Conservation (phyloP, 257 asterid genomes). For the Solanum chiquidenum region DNA sequence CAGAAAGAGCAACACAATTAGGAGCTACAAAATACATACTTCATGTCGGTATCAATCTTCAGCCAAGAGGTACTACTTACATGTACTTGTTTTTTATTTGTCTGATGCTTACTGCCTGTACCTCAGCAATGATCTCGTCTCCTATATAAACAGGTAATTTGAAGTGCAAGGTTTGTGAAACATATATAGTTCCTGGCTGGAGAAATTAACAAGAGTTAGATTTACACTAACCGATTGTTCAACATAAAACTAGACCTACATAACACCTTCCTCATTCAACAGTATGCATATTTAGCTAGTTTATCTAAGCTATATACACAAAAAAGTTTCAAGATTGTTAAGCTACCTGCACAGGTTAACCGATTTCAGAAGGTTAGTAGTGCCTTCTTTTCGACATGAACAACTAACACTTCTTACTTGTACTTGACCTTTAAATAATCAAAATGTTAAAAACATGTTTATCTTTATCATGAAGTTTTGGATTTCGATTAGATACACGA, state of each 20-base stretch:
- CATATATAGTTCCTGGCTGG: conserved; percentile 85
- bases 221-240: no score
- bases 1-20: neutral
- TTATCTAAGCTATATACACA: neutral
- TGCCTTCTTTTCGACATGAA: neutral
- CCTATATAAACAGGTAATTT: conserved; percentile 63
- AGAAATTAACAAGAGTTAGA: neutral
- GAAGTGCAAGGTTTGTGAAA: conserved; percentile 62
- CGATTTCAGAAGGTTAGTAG: neutral
- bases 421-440: no score
- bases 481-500: neutral
- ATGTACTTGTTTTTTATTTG: conserved; percentile 33
- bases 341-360: neutral
- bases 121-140: conserved; percentile 49
- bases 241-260: no score
- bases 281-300: neutral
- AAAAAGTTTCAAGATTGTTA: neutral
- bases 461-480: neutral
- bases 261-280: neutral
- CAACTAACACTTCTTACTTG: no score
- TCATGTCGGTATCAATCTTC: neutral
- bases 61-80: conserved; percentile 29
- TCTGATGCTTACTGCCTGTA: conserved; percentile 39
- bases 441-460: no score
- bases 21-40: neutral